A percentile compares a stretch with the other conserved stretches of the same genome.
Evolutionary conservation across 2,329 filamentous ascomycete species (phyloP).

Genomic region (Phyllosticta ampelicida): DNA sequence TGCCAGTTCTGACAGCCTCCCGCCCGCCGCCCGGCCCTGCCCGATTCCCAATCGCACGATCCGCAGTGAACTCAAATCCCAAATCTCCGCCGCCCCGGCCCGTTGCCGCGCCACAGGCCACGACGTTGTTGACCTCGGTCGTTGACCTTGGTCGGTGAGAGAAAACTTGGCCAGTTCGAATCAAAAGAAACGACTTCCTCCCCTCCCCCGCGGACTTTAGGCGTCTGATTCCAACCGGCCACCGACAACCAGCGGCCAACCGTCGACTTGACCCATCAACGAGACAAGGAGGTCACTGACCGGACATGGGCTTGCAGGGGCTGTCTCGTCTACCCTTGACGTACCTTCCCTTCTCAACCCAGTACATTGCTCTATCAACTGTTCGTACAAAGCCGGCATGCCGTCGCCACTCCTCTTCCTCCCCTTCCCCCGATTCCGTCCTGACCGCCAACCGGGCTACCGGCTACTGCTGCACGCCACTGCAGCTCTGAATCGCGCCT

Average conservation of each 20-base stretch:
- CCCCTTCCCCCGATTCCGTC: neutral
- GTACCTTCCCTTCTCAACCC: constrained; percentile 7
- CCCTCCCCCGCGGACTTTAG: neutral
- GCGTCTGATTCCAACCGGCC: neutral
- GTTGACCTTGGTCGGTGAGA: neutral
- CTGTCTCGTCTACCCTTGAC: neutral
- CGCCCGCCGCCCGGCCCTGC: neutral
- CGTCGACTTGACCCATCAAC: neutral
- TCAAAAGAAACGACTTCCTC: neutral
- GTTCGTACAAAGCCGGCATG: neutral
- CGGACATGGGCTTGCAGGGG: neutral
- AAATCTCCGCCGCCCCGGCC: neutral
- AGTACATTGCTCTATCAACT: neutral
- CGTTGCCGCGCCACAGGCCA: neutral
- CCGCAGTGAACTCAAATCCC: neutral
- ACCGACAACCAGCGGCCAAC: neutral
- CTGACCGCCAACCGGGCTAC: constrained; percentile 9
- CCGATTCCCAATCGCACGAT: neutral
- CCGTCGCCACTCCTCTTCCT: neutral
- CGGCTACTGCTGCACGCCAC: constrained; percentile 4
- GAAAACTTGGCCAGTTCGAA: neutral
- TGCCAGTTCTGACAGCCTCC: neutral
- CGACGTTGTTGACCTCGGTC: too few relatives aligned
- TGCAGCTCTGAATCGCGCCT: constrained; percentile 23
- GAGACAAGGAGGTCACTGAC: neutral